Conservation (phyloP, 2,329 filamentous ascomycete species). For the Fusarium gaditjirri region DNA sequence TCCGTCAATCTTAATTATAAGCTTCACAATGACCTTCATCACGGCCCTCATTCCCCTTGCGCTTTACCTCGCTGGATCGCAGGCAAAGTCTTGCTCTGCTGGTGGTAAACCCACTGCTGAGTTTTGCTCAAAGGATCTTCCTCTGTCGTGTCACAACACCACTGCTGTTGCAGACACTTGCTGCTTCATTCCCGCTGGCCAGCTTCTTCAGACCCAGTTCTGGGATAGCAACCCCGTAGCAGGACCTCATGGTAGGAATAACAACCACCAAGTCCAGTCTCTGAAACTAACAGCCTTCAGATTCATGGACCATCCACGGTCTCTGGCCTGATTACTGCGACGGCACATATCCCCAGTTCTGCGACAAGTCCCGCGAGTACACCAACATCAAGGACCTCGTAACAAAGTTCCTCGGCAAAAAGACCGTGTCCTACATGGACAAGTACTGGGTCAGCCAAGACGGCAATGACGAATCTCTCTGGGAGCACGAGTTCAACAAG, state of each 20-base stretch:
- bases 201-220: conserved; percentile 79
- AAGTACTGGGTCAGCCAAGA: conserved; percentile 77
- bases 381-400: conserved; percentile 74
- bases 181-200: conserved; percentile 78
- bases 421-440: conserved; percentile 73
- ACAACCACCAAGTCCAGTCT: rapidly evolving
- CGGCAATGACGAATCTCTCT: conserved; percentile 72
- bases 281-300: conserved; percentile 43
- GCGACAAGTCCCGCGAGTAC: conserved; percentile 70
- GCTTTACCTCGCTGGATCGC: not conserved
- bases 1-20: not conserved
- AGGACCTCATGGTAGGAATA: conserved; percentile 59
- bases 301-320: conserved; percentile 81
- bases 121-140: conserved; percentile 34
- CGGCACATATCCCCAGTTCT: conserved; percentile 75
- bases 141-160: conserved; percentile 66
- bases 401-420: conserved; percentile 59
- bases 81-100: conserved; percentile 11
- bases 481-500: conserved; percentile 81
- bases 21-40: conserved; percentile 17
- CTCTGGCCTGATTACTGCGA: conserved; percentile 76
- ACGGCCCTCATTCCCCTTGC: conserved; percentile 26
- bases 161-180: conserved; percentile 72
- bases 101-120: not conserved
- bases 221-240: conserved; percentile 76